Percentiles rank a stretch among this genome's conserved stretches.
Conservation (phyloP, 1,284 basidiomycete species). For the Sphagnurus paluster region DNA sequence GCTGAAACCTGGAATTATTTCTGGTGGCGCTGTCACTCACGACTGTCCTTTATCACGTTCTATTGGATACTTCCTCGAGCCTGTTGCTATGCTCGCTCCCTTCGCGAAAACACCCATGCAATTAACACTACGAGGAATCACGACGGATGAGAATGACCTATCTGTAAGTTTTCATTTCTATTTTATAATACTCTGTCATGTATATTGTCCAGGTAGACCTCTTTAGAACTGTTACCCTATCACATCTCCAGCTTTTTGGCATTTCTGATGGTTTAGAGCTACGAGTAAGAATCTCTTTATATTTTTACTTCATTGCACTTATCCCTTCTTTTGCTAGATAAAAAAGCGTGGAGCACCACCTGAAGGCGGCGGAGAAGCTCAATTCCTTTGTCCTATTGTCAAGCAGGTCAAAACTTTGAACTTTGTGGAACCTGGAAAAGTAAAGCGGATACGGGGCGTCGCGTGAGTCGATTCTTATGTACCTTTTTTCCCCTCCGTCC, state of each 20-base stretch:
- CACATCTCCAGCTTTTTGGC: constrained; percentile 89
- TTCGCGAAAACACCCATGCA: constrained; percentile 90
- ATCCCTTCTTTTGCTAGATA: constrained; percentile 61
- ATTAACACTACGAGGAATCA: constrained; percentile 86
- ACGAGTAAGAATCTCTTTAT: constrained; percentile 46
- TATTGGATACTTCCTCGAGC: constrained; percentile 94
- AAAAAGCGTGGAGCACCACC: constrained; percentile 93
- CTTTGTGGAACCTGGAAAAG: constrained; percentile 88
- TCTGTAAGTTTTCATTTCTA: constrained; percentile 55
- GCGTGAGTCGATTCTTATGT: constrained; percentile 60
- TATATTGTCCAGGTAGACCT: constrained; percentile 70
- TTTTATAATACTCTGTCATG: not conserved
- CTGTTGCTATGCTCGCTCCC: constrained; percentile 86
- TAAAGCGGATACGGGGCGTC: constrained; percentile 94
- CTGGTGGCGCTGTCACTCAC: constrained; percentile 82
- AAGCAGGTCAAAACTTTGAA: constrained; percentile 90
- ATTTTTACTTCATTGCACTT: constrained; percentile 6
- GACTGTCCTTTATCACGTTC: constrained; percentile 87
- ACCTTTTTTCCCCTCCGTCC: constrained; percentile 3
- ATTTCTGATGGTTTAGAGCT: constrained; percentile 87
- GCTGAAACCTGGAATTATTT: constrained; percentile 90
- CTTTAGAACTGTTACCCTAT: constrained; percentile 89
- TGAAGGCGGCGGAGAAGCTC: constrained; percentile 89
- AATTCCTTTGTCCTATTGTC: constrained; percentile 91
- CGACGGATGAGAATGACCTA: constrained; percentile 86